Percentiles rank a stretch among this genome's conserved stretches.
Conservation (phyloP, 495 filamentous ascomycete genomes). For the Aspergillus homomorphus region DNA sequence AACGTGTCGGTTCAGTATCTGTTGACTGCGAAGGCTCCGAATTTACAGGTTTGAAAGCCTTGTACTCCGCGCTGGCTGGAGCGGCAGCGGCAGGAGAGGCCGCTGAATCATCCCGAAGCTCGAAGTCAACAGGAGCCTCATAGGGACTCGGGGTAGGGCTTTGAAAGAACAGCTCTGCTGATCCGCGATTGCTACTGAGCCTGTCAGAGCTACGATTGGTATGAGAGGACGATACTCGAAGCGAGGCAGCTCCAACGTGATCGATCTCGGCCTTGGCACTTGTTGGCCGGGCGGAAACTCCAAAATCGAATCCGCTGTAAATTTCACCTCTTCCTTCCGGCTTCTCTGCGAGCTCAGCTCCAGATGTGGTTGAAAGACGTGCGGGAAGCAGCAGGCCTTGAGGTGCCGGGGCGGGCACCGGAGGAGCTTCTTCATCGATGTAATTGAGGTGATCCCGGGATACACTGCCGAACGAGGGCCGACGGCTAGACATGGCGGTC, state of each 20-base stretch:
- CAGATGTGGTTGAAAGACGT: constrained; percentile 24
- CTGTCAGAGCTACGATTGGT: constrained; percentile 17
- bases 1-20: constrained; percentile 5
- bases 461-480: constrained; percentile 42
- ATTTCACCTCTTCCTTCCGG: constrained; percentile 23
- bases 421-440: constrained; percentile 40
- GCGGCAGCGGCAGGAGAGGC: constrained; percentile 12
- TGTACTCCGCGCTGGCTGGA: constrained; percentile 18
- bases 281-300: constrained; percentile 2
- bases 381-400: constrained; percentile 26
- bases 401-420: constrained; percentile 32
- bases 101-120: constrained; percentile 15
- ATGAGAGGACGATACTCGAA: constrained; percentile 21
- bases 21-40: constrained; percentile 19
- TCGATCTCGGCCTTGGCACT: constrained; percentile 10
- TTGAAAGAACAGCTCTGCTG: constrained; percentile 25
- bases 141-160: constrained; percentile 18
- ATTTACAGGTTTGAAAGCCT: constrained; percentile 17
- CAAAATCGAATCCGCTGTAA: constrained; percentile 34
- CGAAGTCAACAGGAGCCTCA: constrained; percentile 21
- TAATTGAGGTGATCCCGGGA: constrained; percentile 30
- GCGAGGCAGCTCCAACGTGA: constrained; percentile 1
- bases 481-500: constrained; percentile 31
- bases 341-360: constrained; percentile 24
- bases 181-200: constrained; percentile 21